A percentile compares a stretch with the other conserved stretches of the same genome.
These are phyloP conservation scores for Priceomyces haplophilus DNA, from an alignment of 805 yeast genomes.

Conservation along the genomic window DNA sequence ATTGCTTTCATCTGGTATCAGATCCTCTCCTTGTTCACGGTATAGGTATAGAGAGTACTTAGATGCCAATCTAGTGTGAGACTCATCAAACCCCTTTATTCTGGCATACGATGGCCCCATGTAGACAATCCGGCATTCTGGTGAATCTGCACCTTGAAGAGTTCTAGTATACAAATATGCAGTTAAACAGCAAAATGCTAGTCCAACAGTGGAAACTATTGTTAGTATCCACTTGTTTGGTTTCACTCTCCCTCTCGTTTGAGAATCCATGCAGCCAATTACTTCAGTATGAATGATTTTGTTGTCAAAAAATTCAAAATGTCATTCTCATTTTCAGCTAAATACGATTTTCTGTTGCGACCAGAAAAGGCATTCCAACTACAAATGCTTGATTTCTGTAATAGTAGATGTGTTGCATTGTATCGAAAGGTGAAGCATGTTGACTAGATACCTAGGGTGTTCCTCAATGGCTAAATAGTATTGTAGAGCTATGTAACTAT, in stretches of 20 bases:
- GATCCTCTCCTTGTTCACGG: slow-evolving; percentile 75
- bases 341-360: no score
- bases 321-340: no score
- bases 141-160: slow-evolving; percentile 29
- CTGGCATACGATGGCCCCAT: slow-evolving; percentile 86
- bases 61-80: slow-evolving; percentile 66
- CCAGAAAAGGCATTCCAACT: no score
- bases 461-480: no score
- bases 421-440: no score
- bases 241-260: slow-evolving; percentile 9
- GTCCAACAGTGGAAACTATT: slow-evolving; percentile 15
- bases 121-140: slow-evolving; percentile 61
- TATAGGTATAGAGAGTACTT: slow-evolving; percentile 85
- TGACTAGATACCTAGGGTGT: no score
- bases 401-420: no score
- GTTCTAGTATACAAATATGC: slow-evolving; percentile 14
- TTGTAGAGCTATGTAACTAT: no score
- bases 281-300: background rate
- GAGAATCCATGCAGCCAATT: slow-evolving; percentile 6
- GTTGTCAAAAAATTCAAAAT: no score
- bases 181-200: slow-evolving; percentile 13
- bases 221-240: slow-evolving; percentile 9
- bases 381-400: no score
- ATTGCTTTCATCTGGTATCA: slow-evolving; percentile 43
- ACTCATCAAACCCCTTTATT: slow-evolving; percentile 66